Evolutionary conservation across 768 basidiomycete genomes (phyloP), one percentile per base, ranked within the genome.

Genomic region (Hebeloma cylindrosporum): DNA sequence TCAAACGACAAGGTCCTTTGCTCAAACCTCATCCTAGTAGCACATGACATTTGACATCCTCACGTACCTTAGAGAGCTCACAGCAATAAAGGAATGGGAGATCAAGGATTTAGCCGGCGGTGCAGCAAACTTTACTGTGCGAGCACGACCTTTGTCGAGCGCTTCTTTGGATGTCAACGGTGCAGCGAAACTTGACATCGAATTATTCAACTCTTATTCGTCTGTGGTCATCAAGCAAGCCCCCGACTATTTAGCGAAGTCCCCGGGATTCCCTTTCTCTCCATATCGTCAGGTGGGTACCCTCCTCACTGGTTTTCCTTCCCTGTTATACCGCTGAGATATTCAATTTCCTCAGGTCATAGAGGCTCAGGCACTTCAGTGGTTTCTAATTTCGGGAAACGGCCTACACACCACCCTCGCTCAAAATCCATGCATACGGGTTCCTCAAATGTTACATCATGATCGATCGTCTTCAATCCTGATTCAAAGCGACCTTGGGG

Each of bases 261-360:
- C 20, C 10, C 37, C 45, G 17, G 31, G 31, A 16, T 37, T 54
- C 5, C 30, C 48, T 7, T 44, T 40, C 22, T 46, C 48, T n/a
- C 38, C 52, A 16, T 45, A 50, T 40, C 32, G 45, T 18, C 48
- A 49, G 44, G 48, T 44, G 29, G 25, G 52, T 43, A n/a, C n/a
- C 34, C 10, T 4, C 16, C 16, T 30, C 4, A 18, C 4, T 10
- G 10, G 10, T 13, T 18, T 14, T 35, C 34, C 18, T n/a, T n/a
- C n/a, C n/a, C n/a, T n/a, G n/a, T n/a, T n/a, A n/a, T n/a, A n/a
- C n/a, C n/a, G n/a, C n/a, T n/a, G n/a, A n/a, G n/a, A n/a, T n/a
- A n/a, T n/a, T n/a, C n/a, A n/a, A n/a, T n/a, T n/a, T n/a, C n/a
- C n/a, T 20, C 20, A 48, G 51, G 34, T 16, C 7, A 40, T 42